Percentiles rank a stretch among this genome's conserved stretches.
These are phyloP conservation scores for Hanseniaspora valbyensis DNA, from an alignment of 805 yeast genomes.

Conservation along the genomic window DNA sequence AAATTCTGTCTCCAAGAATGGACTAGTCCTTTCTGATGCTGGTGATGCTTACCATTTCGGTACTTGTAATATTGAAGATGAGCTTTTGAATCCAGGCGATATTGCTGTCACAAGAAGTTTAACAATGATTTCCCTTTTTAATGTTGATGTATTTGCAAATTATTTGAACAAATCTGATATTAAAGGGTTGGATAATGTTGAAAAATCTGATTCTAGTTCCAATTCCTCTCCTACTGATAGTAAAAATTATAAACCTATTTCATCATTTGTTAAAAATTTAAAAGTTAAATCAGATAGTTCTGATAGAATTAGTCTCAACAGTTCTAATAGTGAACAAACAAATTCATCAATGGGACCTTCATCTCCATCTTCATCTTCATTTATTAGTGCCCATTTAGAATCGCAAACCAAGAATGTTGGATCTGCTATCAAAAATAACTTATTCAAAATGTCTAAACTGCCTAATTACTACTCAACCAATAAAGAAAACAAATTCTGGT, in stretches of 20 bases:
- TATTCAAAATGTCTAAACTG: constrained; percentile 10
- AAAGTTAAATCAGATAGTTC: neutral
- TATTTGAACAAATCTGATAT: constrained; percentile 8
- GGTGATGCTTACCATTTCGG: constrained; percentile 9
- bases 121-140: constrained; percentile 3
- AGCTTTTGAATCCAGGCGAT: constrained; percentile 8
- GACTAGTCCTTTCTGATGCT: neutral
- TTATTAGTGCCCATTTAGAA: neutral
- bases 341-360: neutral
- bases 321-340: neutral
- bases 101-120: constrained; percentile 3
- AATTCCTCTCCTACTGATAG: neutral
- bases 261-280: neutral
- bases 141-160: constrained; percentile 13
- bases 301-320: neutral
- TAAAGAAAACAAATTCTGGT: constrained; percentile 15
- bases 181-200: constrained; percentile 3
- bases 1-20: neutral
- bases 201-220: neutral
- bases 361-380: neutral
- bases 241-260: neutral
- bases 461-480: constrained; percentile 3
- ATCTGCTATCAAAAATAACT: neutral
- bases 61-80: neutral
- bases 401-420: constrained; percentile 9